These are phyloP conservation scores for Alnus glutinosa DNA, from an alignment of 306 rosid genomes.

Conservation along the genomic window DNA sequence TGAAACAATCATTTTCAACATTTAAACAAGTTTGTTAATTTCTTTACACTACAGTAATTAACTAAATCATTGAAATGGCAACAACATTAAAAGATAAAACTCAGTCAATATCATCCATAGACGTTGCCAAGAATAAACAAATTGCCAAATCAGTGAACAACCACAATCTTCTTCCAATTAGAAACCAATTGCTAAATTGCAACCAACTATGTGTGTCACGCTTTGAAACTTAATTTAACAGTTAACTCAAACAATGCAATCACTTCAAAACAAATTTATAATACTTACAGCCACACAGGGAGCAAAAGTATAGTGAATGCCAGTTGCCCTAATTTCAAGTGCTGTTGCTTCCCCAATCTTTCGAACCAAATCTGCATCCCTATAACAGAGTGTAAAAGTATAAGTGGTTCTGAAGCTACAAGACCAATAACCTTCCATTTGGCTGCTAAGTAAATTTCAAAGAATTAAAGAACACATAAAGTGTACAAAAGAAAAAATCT, in stretches of 20 bases:
- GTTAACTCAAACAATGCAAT: background rate
- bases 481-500: no score
- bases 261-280: background rate
- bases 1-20: background rate
- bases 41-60: background rate
- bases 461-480: no score
- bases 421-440: background rate
- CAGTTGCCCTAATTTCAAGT: conserved; percentile 83
- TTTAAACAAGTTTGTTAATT: conserved; percentile 7
- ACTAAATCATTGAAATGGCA: background rate
- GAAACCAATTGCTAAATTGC: background rate
- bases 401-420: background rate
- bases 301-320: conserved; percentile 66
- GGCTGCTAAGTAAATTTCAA: background rate
- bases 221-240: background rate
- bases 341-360: conserved; percentile 88
- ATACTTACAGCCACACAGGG: conserved; percentile 87
- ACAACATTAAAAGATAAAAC: background rate
- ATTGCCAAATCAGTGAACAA: background rate
- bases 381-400: conserved; percentile 21
- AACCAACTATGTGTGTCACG: background rate
- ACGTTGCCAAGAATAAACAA: conserved; percentile 4
- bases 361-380: conserved; percentile 75
- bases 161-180: background rate
- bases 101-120: background rate